Percentiles rank a stretch among this genome's conserved stretches.
These are phyloP conservation scores for Verticillium longisporum DNA, from an alignment of 2,329 filamentous ascomycete species.

Conservation along the genomic window DNA sequence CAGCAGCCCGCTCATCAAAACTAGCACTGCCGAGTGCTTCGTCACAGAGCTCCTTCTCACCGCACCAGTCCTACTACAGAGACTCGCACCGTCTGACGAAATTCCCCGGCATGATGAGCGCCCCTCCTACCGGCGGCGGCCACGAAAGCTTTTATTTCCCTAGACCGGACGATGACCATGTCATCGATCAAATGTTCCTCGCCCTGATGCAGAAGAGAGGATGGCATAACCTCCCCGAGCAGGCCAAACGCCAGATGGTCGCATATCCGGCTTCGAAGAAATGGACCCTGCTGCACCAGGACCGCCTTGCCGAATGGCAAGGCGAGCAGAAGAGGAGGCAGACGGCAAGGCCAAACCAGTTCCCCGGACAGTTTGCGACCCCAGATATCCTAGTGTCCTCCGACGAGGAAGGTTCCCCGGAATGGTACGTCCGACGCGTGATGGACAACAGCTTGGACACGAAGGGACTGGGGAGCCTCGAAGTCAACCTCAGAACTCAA, in stretches of 20 bases:
- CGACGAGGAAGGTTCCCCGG: constrained; percentile 91
- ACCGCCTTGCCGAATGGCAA: constrained; percentile 87
- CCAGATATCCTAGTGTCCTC: constrained; percentile 68
- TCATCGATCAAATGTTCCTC: constrained; percentile 87
- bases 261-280: constrained; percentile 93
- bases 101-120: constrained; percentile 27
- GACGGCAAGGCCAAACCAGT: constrained; percentile 57
- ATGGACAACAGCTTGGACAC: constrained; percentile 92
- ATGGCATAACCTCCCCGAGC: constrained; percentile 94
- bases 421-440: constrained; percentile 96
- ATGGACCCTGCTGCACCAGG: constrained; percentile 95
- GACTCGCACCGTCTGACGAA: constrained; percentile 53
- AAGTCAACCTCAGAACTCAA: constrained; percentile 91
- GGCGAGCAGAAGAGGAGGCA: constrained; percentile 84
- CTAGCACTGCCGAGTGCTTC: constrained; percentile 48
- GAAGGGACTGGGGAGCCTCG: constrained; percentile 86
- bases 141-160: constrained; percentile 55
- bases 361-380: constrained; percentile 51
- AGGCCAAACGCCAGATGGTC: constrained; percentile 91
- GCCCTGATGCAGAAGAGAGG: constrained; percentile 95
- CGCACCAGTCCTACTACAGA: constrained; percentile 39
- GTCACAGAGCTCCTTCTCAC: constrained; percentile 48
- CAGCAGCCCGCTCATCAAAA: constrained; percentile 38
- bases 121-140: constrained; percentile 23
- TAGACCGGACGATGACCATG: constrained; percentile 69